Evolutionary conservation across 768 basidiomycete genomes (phyloP), one percentile per base, ranked within the genome.

Genomic region (Lyophyllum atratum): DNA sequence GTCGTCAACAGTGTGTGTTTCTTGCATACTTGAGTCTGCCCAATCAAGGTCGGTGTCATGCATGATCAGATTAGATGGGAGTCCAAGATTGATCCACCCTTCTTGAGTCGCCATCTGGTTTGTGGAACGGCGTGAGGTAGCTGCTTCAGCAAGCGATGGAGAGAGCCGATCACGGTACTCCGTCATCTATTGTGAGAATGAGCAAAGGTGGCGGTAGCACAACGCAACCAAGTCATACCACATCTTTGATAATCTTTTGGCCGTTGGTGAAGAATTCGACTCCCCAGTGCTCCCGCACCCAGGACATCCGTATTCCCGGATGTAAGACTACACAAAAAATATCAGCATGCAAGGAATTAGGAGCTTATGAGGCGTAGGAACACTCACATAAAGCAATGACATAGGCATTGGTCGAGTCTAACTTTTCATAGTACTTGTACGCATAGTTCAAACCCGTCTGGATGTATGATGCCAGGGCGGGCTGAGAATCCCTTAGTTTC

Each of bases 401-500:
- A 42, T 42, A 42, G 40, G 40, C 40, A 6, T 42, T 15, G 14
- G 15, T 42, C 8, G 14, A 15, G 17, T 42, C 40, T 6, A 42
- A 15, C 14, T 15, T 42, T 15, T 21, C 19, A 21, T 42, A 42
- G 17, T 42, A 42, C 14, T 42, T 42, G 19, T 42, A 42, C 5
- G 40, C 40, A 42, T 17, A 17, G 40, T 15, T 21, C 40, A 42
- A 21, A 42, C 40, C 40, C 14, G 40, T 42, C 15, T 42, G 14
- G 40, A 42, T 61, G 17, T 24, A 37, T 10, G 53, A 58, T 28
- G 34, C 37, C 15, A 62, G 49, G 21, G 39, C 29, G 14, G 59
- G 49, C 33, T 49, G 33, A 15, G 37, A 52, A 26, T 49, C 48
- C 21, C 24, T 37, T 33, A 62, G 52, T 26, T 44, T 31, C 22